These are phyloP conservation scores for Melaleuca alternifolia DNA, from an alignment of 345 rosid genomes.

Conservation along the genomic window DNA sequence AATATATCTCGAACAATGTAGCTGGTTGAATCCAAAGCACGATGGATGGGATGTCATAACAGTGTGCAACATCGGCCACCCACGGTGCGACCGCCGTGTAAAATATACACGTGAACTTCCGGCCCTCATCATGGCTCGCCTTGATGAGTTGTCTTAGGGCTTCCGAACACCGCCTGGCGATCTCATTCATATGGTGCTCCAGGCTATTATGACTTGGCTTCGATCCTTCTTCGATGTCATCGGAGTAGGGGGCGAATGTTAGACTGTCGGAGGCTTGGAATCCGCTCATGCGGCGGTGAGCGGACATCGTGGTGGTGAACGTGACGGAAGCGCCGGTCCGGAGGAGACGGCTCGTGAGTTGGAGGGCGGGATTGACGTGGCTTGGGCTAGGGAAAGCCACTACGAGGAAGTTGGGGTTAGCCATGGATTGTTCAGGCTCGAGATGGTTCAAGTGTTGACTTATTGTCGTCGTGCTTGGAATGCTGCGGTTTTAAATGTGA, in stretches of 20 bases:
- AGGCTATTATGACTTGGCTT: conserved; percentile 8
- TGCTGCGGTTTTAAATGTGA: not conserved
- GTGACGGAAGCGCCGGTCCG: conserved; percentile 33
- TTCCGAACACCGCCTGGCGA: conserved; percentile 27
- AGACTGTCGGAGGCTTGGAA: conserved; percentile 10
- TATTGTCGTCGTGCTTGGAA: not conserved
- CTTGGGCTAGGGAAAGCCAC: conserved; percentile 44
- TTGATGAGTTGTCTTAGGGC: conserved; percentile 23
- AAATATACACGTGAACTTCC: conserved; percentile 23
- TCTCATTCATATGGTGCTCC: conserved; percentile 11
- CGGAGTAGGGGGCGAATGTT: conserved; percentile 34
- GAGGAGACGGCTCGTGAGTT: conserved; percentile 43
- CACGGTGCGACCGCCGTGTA: conserved; percentile 47
- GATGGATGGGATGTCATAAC: conserved; percentile 16
- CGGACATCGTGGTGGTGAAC: conserved; percentile 21
- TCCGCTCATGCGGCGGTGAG: conserved; percentile 28
- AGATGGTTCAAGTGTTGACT: not conserved
- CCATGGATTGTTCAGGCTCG: not conserved
- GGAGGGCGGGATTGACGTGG: conserved; percentile 51
- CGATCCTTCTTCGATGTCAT: conserved; percentile 42
- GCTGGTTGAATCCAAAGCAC: conserved; percentile 71
- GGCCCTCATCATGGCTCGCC: not conserved
- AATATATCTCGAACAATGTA: conserved; percentile 39
- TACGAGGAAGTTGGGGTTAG: conserved; percentile 13
- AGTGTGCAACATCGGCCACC: conserved; percentile 38